These are phyloP conservation scores for Cadophora luteo-olivacea DNA, from an alignment of 2,329 filamentous ascomycete species.

Conservation along the genomic window DNA sequence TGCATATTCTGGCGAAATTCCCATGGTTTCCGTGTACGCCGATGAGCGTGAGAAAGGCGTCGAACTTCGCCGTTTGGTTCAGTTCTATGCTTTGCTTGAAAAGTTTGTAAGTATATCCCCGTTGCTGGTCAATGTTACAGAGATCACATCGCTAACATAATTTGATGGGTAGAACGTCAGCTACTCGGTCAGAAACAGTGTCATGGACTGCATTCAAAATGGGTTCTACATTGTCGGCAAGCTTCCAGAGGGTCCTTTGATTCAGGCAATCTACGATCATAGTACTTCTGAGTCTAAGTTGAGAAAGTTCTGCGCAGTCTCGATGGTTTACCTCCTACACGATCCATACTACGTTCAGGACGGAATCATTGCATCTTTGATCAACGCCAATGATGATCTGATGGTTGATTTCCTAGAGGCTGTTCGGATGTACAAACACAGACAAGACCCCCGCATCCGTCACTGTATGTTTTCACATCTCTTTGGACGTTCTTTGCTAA, in stretches of 20 bases:
- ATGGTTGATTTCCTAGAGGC: conserved; percentile 32
- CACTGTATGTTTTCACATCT: conserved; percentile 17
- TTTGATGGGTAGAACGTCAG: conserved; percentile 4
- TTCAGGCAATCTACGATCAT: conserved; percentile 30
- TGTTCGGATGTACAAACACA: conserved; percentile 10
- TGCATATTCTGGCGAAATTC: background rate
- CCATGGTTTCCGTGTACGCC: background rate
- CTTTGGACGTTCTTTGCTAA: background rate
- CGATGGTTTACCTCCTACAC: conserved; percentile 22
- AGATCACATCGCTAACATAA: background rate
- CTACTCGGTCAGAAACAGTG: conserved; percentile 28
- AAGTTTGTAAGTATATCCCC: background rate
- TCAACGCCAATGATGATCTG: conserved; percentile 22
- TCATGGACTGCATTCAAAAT: conserved; percentile 40
- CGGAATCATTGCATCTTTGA: conserved; percentile 16
- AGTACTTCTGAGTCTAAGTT: conserved; percentile 23
- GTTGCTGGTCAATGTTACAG: background rate
- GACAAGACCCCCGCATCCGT: conserved; percentile 35
- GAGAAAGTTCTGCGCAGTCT: conserved; percentile 32
- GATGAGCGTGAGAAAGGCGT: background rate
- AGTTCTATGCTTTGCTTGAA: conserved; percentile 34
- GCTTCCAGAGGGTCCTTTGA: conserved; percentile 26
- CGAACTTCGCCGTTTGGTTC: background rate
- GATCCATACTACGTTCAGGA: conserved; percentile 9
- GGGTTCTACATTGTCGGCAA: conserved; percentile 28